These are phyloP conservation scores for Glebionis coronaria DNA, from an alignment of 129 eudicot species.

Conservation along the genomic window DNA sequence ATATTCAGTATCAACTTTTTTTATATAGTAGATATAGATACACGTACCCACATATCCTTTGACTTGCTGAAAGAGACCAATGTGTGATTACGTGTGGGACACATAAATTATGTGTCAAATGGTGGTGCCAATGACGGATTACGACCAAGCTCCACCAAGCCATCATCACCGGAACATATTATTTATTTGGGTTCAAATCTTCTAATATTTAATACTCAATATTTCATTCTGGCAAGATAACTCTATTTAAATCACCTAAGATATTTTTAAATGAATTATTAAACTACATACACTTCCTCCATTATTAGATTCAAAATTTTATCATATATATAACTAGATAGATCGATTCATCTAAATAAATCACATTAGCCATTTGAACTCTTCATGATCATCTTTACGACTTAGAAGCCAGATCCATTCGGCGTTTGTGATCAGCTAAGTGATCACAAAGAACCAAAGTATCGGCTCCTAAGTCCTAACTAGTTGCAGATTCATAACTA, in stretches of 20 bases:
- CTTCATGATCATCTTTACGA: not conserved
- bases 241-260: not conserved
- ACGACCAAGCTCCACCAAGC: constrained; percentile 1
- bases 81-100: not conserved
- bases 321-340: not conserved
- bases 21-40: not conserved
- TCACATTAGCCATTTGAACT: not conserved
- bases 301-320: not conserved
- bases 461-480: too few species aligned
- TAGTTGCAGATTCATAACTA: not conserved
- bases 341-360: not conserved
- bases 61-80: not conserved
- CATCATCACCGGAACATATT: not conserved
- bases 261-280: not conserved
- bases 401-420: not conserved
- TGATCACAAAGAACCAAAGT: too few species aligned
- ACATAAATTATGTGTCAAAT: not conserved
- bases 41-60: not conserved
- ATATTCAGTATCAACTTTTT: not conserved
- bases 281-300: not conserved
- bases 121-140: not conserved
- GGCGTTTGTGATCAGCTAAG: not conserved
- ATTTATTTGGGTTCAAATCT: not conserved
- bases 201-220: not conserved
- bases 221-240: not conserved